Base-by-base conservation (phyloP, 148 eudicot genomes). In the Beta vulgaris region DNA sequence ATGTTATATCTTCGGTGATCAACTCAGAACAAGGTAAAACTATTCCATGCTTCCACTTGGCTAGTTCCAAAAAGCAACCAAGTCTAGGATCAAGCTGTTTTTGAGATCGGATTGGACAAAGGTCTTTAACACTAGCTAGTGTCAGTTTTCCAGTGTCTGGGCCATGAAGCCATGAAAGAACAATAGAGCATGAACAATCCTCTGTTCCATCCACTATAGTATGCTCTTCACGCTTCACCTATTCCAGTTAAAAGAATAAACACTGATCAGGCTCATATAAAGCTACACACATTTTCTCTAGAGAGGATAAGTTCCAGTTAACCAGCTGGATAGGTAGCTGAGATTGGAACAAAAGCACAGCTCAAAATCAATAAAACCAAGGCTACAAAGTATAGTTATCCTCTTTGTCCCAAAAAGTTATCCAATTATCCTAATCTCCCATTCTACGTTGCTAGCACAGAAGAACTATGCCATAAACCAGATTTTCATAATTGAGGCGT, bases 91-190 rank as follows among this genome's bases (percentile, higher is more conserved):
- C 81, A 10, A 74, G 49, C 71, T 54, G 55, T 23, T 64, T 31
- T 68, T 35, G 40, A 57, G 76, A 37, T 46, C 40, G 76, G 4
- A 83, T 16, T 19, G 72, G 40, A 77, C 87, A 86, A 68, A 90
- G 81, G 72, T 73, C 71, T 58, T 78, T 86, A 76, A 84, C 68
- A 21, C 64, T 63, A 11, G 74, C 53, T 19, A 76, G 18, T 6
- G 87, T 75, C 26, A 83, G 46, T 25, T 60, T 78, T 19, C 85
- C 88, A 81, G 72, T 69, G 6, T 82, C 74, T 53, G 87, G 88
- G 21, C 91, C 93, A 75, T 87, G 93, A 43, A 68, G 58, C 93
- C 93, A 90, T 37, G 62, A 74, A 26, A 90, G 78, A 68, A 86
- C 39, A 77, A 87, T 83, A 40, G 72, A 67, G 80, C 93, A 90